Evolutionary conservation across 306 rosid species (phyloP).

Genomic region (Quercus berberidifolia): DNA sequence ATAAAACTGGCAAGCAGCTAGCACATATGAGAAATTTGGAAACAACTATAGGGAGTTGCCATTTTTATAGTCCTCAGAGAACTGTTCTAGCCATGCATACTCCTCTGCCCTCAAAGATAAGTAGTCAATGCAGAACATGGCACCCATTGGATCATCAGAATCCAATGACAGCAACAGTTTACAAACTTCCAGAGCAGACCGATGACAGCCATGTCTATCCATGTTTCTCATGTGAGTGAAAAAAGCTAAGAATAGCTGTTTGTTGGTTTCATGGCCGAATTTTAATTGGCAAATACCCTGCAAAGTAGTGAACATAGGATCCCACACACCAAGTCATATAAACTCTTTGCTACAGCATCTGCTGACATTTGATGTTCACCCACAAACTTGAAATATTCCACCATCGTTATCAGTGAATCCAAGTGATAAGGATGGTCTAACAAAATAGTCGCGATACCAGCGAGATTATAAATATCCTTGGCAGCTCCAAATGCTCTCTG

Average conservation of each 20-base stretch:
- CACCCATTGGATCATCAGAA: slow-evolving; percentile 91
- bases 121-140: slow-evolving; percentile 84
- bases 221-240: slow-evolving; percentile 86
- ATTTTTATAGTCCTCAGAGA: slow-evolving; percentile 75
- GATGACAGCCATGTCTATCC: slow-evolving; percentile 93
- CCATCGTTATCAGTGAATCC: slow-evolving; percentile 82
- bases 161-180: slow-evolving; percentile 85
- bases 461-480: slow-evolving; percentile 77
- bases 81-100: slow-evolving; percentile 84
- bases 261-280: slow-evolving; percentile 70
- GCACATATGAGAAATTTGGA: slow-evolving; percentile 90
- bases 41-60: slow-evolving; percentile 81
- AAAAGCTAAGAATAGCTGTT: slow-evolving; percentile 61
- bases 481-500: slow-evolving; percentile 81
- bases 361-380: slow-evolving; percentile 94
- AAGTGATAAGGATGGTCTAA: slow-evolving; percentile 74
- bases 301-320: slow-evolving; percentile 74
- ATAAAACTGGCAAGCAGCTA: slow-evolving; percentile 74
- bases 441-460: slow-evolving; percentile 58
- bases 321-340: slow-evolving; percentile 92
- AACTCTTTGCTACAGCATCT: slow-evolving; percentile 72
- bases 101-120: slow-evolving; percentile 82
- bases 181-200: slow-evolving; percentile 95
- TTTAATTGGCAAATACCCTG: slow-evolving; percentile 87
- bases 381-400: slow-evolving; percentile 76